Conservation (phyloP, 1,284 basidiomycete species). For the Fomitopsis schrenkii region DNA sequence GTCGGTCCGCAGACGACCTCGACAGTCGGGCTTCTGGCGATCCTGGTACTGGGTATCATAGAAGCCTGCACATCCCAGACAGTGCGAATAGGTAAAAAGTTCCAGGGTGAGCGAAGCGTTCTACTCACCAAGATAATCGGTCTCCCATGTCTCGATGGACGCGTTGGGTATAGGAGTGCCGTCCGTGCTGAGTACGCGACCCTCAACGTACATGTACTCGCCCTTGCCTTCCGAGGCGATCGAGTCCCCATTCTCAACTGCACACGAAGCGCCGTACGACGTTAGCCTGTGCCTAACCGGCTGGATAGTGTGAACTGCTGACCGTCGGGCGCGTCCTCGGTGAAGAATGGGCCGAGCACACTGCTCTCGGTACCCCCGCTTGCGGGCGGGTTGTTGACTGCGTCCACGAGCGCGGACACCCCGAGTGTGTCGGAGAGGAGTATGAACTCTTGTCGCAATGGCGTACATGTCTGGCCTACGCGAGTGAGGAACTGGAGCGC, state of each 20-base stretch:
- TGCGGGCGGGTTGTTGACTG: conserved; percentile 70
- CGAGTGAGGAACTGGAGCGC: conserved; percentile 75
- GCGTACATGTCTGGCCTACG: conserved; percentile 69
- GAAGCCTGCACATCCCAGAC: conserved; percentile 31
- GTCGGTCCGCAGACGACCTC: conserved; percentile 63
- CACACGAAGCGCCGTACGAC: not conserved
- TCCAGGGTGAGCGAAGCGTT: not conserved
- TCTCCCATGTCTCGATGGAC: conserved; percentile 83
- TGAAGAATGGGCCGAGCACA: conserved; percentile 83
- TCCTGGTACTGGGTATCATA: conserved; percentile 65
- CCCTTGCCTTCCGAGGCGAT: conserved; percentile 78
- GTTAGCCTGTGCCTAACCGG: not conserved
- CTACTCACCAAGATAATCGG: conserved; percentile 66
- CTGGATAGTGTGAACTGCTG: conserved; percentile 19
- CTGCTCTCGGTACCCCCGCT: conserved; percentile 69
- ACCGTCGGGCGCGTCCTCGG: conserved; percentile 76
- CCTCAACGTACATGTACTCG: conserved; percentile 78
- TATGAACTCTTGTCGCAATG: conserved; percentile 80
- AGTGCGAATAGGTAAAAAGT: not conserved
- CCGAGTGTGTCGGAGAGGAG: conserved; percentile 79
- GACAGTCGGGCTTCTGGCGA: conserved; percentile 66
- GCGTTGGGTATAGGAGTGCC: conserved; percentile 69
- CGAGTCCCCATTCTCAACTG: conserved; percentile 38
- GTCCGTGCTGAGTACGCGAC: conserved; percentile 57
- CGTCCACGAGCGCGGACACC: conserved; percentile 73